Evolutionary conservation across 805 yeast species (phyloP).

Genomic region (Ogataea chonburiensis): DNA sequence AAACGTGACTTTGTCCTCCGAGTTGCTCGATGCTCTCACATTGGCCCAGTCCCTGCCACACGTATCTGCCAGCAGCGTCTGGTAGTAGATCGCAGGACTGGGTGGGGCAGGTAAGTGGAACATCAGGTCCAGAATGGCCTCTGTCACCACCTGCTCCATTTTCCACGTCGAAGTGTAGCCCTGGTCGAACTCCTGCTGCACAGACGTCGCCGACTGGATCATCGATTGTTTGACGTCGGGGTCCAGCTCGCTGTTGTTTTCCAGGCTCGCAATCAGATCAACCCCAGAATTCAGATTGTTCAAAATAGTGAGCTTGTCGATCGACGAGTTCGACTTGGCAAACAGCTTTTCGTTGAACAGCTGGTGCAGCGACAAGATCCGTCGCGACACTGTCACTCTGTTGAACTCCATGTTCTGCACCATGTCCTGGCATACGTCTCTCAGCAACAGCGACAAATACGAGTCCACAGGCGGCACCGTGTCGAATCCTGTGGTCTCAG

Average conservation of each 20-base stretch:
- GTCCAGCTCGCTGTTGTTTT: slow-evolving; percentile 29
- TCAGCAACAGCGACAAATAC: slow-evolving; percentile 59
- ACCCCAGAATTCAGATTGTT: slow-evolving; percentile 41
- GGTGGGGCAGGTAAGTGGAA: slow-evolving; percentile 70
- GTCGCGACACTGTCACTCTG: slow-evolving; percentile 82
- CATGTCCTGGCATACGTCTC: slow-evolving; percentile 74
- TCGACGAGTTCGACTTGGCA: slow-evolving; percentile 70
- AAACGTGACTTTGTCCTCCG: slow-evolving; percentile 47
- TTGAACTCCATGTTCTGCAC: slow-evolving; percentile 84
- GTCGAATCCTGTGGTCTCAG: slow-evolving; percentile 52
- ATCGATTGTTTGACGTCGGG: slow-evolving; percentile 27
- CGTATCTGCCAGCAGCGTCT: slow-evolving; percentile 80
- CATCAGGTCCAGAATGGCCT: slow-evolving; percentile 73
- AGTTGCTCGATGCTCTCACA: slow-evolving; percentile 19
- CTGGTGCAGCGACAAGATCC: slow-evolving; percentile 68
- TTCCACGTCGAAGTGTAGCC: slow-evolving; percentile 70
- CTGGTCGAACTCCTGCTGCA: slow-evolving; percentile 39
- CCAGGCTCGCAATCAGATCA: slow-evolving; percentile 32
- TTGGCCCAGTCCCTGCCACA: slow-evolving; percentile 74
- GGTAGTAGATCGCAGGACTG: slow-evolving; percentile 74
- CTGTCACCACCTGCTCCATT: slow-evolving; percentile 86
- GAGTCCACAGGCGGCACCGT: slow-evolving; percentile 60
- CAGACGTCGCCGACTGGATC: slow-evolving; percentile 35
- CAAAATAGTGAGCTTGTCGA: slow-evolving; percentile 58
- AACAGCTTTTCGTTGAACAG: slow-evolving; percentile 68